Percentiles rank a stretch among this genome's conserved stretches.
These are phyloP conservation scores for Alternaria brassicicola DNA, from an alignment of 2,329 filamentous ascomycete genomes.

Conservation along the genomic window DNA sequence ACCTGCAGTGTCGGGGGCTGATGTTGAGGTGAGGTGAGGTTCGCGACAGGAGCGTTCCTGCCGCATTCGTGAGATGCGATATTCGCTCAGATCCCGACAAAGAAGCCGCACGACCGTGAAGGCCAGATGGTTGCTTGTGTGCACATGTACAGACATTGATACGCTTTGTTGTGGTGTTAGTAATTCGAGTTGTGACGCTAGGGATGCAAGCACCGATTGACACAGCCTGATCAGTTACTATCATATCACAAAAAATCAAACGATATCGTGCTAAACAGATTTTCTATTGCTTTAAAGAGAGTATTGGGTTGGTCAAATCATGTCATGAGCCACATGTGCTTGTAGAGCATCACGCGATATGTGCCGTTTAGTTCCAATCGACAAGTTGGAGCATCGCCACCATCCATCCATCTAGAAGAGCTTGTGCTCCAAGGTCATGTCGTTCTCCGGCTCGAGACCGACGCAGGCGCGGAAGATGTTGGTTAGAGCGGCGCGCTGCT, in stretches of 20 bases:
- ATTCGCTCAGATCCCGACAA: neutral
- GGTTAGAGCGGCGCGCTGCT: slow-evolving; percentile 91
- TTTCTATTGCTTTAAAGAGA: slow-evolving; percentile 29
- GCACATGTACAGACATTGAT: neutral
- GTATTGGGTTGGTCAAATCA: slow-evolving; percentile 35
- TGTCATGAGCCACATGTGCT: neutral
- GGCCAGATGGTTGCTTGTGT: fast-evolving
- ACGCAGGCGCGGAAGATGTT: slow-evolving; percentile 99
- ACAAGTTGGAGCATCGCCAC: neutral
- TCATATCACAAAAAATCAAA: neutral
- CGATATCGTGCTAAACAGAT: neutral
- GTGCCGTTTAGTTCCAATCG: neutral
- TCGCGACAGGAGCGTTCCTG: neutral
- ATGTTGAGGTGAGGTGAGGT: slow-evolving; percentile 2
- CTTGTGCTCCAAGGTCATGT: slow-evolving; percentile 99
- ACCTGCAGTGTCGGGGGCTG: neutral
- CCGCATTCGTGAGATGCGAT: neutral
- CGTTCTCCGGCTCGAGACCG: slow-evolving; percentile 93
- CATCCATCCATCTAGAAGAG: slow-evolving; percentile 63
- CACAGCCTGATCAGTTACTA: neutral
- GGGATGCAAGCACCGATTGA: neutral
- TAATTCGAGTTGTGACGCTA: neutral
- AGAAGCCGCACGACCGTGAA: neutral
- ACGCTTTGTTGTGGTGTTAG: neutral
- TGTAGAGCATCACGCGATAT: neutral